Conservation (phyloP, 345 rosid genomes). For the Firmiana major region DNA sequence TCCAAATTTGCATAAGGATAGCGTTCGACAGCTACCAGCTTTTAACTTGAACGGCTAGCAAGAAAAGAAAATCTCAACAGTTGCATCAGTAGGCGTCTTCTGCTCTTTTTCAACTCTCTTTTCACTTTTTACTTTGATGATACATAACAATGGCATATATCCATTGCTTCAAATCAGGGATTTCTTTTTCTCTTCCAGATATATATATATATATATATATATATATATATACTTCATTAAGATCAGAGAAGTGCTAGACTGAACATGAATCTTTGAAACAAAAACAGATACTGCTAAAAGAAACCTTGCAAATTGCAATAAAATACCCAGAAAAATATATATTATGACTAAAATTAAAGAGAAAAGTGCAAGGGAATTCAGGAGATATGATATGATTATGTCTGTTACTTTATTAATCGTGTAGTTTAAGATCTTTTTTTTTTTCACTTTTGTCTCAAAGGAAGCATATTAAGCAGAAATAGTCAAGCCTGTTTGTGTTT, state of each 20-base stretch:
- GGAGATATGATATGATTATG: slow-evolving; percentile 25
- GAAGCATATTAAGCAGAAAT: not conserved
- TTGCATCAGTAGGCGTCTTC: slow-evolving; percentile 3
- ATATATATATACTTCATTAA: too few species aligned
- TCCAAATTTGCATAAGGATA: slow-evolving; percentile 5
- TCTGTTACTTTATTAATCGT: slow-evolving; percentile 2
- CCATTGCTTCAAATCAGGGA: slow-evolving; percentile 50
- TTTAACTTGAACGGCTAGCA: not conserved
- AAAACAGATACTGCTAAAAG: not conserved
- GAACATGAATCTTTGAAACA: not conserved
- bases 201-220: too few species aligned
- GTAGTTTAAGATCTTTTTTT: not conserved
- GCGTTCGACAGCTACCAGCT: not conserved
- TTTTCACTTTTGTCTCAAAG: not conserved
- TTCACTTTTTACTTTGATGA: slow-evolving; percentile 29
- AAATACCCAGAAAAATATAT: too few species aligned
- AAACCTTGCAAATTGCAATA: not conserved
- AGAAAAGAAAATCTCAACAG: slow-evolving; percentile 1
- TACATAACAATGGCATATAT: slow-evolving; percentile 33
- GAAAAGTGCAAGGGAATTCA: slow-evolving; percentile 8
- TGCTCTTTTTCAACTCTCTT: slow-evolving; percentile 8
- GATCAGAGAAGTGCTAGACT: too few species aligned
- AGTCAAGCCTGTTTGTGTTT: not conserved
- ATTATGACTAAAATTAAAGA: slow-evolving; percentile 5
- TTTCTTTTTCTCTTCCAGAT: too few species aligned